Evolutionary conservation across 140 eudicot genomes (phyloP), one percentile per base, ranked within the genome.

Genomic region (Anethum foeniculum): DNA sequence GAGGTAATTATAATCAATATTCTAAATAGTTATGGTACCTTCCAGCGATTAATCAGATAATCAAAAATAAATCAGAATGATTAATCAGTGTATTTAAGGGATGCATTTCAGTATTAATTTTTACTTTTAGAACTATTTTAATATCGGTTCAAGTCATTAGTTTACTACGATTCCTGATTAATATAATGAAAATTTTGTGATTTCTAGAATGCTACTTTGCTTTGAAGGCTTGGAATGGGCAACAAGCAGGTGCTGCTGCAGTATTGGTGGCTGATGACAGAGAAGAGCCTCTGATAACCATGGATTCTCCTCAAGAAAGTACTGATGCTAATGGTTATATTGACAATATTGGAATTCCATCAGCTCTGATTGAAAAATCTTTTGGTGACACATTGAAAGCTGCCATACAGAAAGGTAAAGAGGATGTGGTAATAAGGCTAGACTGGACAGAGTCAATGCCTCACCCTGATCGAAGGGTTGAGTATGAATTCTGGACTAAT

Each of bases 371-470:
- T 81, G 87, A 87, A 0, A 77, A 32, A 41, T 80, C 95, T 28
- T 89, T 95, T 19, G 97, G 88, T 75, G 91, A 92, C 34, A 36
- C 89, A 77, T 62, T 95, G 75, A 92, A 88, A 87, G 85, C 81
- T 3, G 88, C 94, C 79, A 76, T 95, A 75, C 83, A 87, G 71
- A 86, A 89, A 78, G 86, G 87, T 0, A 85, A 90, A 23, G 88
- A 95, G 16, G 92, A 89, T 41, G 93, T 95, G 39, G 83, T 95
- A 0, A 41, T 95, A 28, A 95, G 91, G 52, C 82, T 95, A 15
- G 99, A 95, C 89, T 95, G 99, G 99, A 86, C 88, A 18, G 99
- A 95, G 86, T 92, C 99, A 11, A 74, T 95, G 89, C 99, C 99
- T 77, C 97, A 92, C 82, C 99, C 99, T 0, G 99, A 95, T 83